phyloP scores from a whole-genome alignment of 2,329 filamentous ascomycete species.

The Domatiomyces globalis region DNA sequence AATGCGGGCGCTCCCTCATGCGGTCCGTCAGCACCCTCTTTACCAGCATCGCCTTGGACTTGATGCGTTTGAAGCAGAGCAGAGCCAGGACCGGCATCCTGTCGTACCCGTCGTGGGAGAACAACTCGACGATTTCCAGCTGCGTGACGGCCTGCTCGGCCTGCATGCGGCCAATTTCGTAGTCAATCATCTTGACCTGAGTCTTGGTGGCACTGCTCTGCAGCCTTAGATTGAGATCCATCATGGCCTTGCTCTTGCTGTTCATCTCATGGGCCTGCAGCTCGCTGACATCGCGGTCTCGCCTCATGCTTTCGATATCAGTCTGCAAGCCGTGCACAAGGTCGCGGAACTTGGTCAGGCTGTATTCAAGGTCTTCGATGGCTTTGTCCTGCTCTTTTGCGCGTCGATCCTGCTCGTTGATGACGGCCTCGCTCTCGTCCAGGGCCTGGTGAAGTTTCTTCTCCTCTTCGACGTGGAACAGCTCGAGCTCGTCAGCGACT shows the following conservation, averaged over 20 bases:
- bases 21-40: conserved; percentile 67
- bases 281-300: conserved; percentile 76
- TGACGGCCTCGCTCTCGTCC: conserved; percentile 70
- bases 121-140: conserved; percentile 73
- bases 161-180: conserved; percentile 74
- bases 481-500: conserved; percentile 84
- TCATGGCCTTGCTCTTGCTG: conserved; percentile 78
- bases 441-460: conserved; percentile 91
- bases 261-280: conserved; percentile 83
- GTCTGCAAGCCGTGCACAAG: conserved; percentile 72
- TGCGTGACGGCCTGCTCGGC: conserved; percentile 82
- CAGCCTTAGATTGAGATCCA: conserved; percentile 90
- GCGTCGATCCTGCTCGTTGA: conserved; percentile 65
- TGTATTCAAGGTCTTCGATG: conserved; percentile 81
- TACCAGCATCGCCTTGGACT: conserved; percentile 73
- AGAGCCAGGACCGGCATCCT: conserved; percentile 77
- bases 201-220: conserved; percentile 82
- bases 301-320: conserved; percentile 81
- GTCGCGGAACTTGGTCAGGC: conserved; percentile 73
- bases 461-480: conserved; percentile 56
- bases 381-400: conserved; percentile 62
- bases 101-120: conserved; percentile 72
- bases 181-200: conserved; percentile 84
- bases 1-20: conserved; percentile 52
- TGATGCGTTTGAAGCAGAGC: conserved; percentile 72